A percentile compares a stretch with the other conserved stretches of the same genome.
Evolutionary conservation across 2,329 filamentous ascomycete genomes (phyloP).

Genomic region (Neurospora sp.): DNA sequence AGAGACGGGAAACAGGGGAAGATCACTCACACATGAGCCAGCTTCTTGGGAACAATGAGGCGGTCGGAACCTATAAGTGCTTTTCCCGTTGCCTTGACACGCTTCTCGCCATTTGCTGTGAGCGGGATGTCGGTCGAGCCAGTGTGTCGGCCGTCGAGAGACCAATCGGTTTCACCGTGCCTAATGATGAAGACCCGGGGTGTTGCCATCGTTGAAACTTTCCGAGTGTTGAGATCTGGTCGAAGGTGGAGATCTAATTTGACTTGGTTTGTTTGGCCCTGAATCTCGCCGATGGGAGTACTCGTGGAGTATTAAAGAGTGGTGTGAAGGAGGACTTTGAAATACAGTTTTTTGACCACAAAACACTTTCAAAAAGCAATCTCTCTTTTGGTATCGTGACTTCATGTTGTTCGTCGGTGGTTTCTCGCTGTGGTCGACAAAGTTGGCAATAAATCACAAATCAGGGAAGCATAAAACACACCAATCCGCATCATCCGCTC

Average conservation of each 20-base stretch:
- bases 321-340: neutral
- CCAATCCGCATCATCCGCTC: neutral
- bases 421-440: neutral
- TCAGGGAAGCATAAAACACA: neutral
- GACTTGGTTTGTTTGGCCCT: neutral
- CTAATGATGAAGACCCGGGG: conserved; percentile 74
- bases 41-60: conserved; percentile 70
- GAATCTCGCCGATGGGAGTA: neutral
- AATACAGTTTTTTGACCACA: neutral
- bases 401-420: neutral
- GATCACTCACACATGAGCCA: conserved; percentile 65
- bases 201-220: conserved; percentile 31
- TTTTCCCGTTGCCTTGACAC: conserved; percentile 65
- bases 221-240: neutral
- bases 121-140: conserved; percentile 78
- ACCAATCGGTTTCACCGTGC: conserved; percentile 95
- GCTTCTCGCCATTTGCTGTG: conserved; percentile 69
- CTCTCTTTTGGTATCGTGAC: neutral
- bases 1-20: neutral
- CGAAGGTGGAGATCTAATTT: neutral
- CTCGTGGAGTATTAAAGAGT: neutral
- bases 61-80: conserved; percentile 78
- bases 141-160: conserved; percentile 75
- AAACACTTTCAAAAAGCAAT: neutral
- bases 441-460: neutral